These are phyloP conservation scores for Coemansia aciculifera DNA, from an alignment of 192 early-diverging fungal species.

Conservation along the genomic window DNA sequence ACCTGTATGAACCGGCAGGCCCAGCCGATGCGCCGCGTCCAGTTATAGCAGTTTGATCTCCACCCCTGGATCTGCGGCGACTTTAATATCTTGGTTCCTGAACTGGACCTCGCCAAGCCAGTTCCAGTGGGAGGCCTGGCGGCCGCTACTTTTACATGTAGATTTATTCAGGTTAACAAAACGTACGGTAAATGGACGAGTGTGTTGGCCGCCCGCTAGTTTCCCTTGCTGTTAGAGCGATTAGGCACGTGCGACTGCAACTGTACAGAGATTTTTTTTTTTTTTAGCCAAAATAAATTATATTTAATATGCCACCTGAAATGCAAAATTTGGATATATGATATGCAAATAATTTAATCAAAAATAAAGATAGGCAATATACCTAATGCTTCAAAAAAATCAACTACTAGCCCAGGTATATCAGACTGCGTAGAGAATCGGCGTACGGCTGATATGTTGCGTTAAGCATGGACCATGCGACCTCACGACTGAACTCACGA, in stretches of 20 bases:
- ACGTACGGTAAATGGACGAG: neutral
- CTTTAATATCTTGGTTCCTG: neutral
- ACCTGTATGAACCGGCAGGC: neutral
- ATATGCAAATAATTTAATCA: too few species aligned
- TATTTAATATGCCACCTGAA: too few species aligned
- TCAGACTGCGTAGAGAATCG: neutral
- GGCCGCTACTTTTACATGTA: neutral
- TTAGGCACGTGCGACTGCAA: too few species aligned
- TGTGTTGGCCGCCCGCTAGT: neutral
- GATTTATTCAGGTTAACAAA: neutral
- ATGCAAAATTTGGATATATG: too few species aligned
- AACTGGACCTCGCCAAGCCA: too few species aligned
- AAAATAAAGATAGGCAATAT: neutral
- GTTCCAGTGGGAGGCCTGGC: neutral
- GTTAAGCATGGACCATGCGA: neutral
- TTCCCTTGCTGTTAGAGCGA: neutral
- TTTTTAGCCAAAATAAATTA: too few species aligned
- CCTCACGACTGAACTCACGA: neutral
- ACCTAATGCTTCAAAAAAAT: neutral
- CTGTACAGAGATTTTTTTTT: too few species aligned
- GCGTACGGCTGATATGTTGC: neutral
- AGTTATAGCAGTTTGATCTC: neutral
- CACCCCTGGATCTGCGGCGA: neutral
- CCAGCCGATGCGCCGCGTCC: neutral
- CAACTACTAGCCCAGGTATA: neutral